Conservation (phyloP, 345 rosid species). For the Ailanthus altissimus region DNA sequence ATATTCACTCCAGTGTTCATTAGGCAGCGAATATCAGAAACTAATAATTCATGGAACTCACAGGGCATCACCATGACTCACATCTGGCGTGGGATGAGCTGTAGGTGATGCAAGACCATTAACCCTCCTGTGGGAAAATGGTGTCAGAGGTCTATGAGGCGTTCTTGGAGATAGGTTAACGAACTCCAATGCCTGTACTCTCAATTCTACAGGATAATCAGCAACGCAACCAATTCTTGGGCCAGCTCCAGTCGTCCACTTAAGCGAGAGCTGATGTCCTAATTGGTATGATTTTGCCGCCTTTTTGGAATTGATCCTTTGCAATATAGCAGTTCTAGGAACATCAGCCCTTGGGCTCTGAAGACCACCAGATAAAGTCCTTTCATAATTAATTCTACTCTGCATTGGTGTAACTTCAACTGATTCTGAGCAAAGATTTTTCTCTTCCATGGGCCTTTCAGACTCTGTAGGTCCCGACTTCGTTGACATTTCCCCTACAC, state of each 20-base stretch:
- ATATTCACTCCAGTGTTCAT: constrained; percentile 6
- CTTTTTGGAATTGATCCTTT: constrained; percentile 83
- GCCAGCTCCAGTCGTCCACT: constrained; percentile 86
- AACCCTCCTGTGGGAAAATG: constrained; percentile 19
- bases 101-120: constrained; percentile 30
- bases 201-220: constrained; percentile 74
- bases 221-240: constrained; percentile 90
- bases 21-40: neutral
- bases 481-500: neutral
- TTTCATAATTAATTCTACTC: constrained; percentile 43
- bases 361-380: constrained; percentile 81
- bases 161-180: constrained; percentile 71
- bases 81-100: constrained; percentile 5
- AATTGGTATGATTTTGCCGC: constrained; percentile 59
- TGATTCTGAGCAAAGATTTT: constrained; percentile 17
- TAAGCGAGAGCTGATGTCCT: constrained; percentile 72
- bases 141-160: constrained; percentile 37
- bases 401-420: constrained; percentile 30
- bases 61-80: neutral
- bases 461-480: constrained; percentile 27
- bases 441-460: constrained; percentile 29
- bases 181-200: constrained; percentile 80
- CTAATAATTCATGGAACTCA: constrained; percentile 2
- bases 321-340: constrained; percentile 50
- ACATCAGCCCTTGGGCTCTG: constrained; percentile 72